A percentile compares a stretch with the other conserved stretches of the same genome.
These are phyloP conservation scores for Capsicum pubescens DNA, from an alignment of 257 asterid species.

Conservation along the genomic window DNA sequence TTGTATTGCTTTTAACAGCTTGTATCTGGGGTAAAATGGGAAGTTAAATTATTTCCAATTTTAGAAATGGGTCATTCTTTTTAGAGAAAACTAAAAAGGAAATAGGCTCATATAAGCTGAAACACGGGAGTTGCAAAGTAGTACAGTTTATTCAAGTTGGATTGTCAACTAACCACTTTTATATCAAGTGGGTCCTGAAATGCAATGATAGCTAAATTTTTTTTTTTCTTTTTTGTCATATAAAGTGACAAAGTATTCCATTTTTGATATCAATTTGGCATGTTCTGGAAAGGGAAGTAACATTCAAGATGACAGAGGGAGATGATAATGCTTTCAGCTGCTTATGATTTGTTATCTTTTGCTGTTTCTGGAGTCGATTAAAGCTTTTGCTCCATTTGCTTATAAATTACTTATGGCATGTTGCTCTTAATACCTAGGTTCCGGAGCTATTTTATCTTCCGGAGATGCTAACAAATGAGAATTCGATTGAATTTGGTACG, in stretches of 20 bases:
- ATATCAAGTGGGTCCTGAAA: constrained; percentile 10
- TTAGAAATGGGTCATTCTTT: not conserved
- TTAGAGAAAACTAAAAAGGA: not conserved
- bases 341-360: constrained; percentile 19
- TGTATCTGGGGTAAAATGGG: not conserved
- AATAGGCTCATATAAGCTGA: not conserved
- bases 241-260: constrained; percentile 8
- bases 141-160: constrained; percentile 14
- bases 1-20: not conserved
- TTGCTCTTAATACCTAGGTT: constrained; percentile 54
- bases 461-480: constrained; percentile 78
- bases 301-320: not conserved
- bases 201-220: constrained; percentile 4
- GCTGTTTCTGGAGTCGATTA: constrained; percentile 18
- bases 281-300: constrained; percentile 7
- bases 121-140: not conserved
- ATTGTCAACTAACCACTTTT: not conserved
- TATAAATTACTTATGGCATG: constrained; percentile 26
- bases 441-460: constrained; percentile 95
- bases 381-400: constrained; percentile 32
- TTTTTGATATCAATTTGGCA: not conserved
- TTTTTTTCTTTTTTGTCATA: not conserved
- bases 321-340: constrained; percentile 15
- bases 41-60: not conserved
- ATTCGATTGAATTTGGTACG: constrained; percentile 82